phyloP scores from a whole-genome alignment of 2,329 filamentous ascomycete genomes.

The Exophiala aquamarina region DNA sequence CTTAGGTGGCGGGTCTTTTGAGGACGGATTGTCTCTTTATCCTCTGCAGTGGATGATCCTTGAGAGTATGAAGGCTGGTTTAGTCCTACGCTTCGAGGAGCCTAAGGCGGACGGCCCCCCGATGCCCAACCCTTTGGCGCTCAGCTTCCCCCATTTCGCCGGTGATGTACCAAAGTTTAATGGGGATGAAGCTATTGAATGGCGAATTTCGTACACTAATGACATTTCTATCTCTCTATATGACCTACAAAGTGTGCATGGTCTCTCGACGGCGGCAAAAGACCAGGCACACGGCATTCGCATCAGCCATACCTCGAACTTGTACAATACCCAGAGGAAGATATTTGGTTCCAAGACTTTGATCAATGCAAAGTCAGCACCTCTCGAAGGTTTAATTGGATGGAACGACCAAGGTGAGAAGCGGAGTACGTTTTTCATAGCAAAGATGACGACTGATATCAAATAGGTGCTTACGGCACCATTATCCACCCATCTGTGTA shows the following conservation, averaged over 20 bases:
- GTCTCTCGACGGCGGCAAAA: slow-evolving; percentile 2
- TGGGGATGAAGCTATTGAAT: slow-evolving; percentile 21
- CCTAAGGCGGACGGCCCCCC: neutral
- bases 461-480: slow-evolving; percentile 27
- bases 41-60: slow-evolving; percentile 45
- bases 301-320: slow-evolving; percentile 13
- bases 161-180: slow-evolving; percentile 22
- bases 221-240: slow-evolving; percentile 23
- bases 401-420: slow-evolving; percentile 29
- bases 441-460: neutral
- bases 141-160: slow-evolving; percentile 25
- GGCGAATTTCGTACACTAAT: slow-evolving; percentile 22
- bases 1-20: slow-evolving; percentile 36
- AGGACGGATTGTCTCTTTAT: slow-evolving; percentile 42
- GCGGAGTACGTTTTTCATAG: no score
- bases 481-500: slow-evolving; percentile 37
- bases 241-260: slow-evolving; percentile 22
- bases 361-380: neutral
- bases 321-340: slow-evolving; percentile 21
- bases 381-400: slow-evolving; percentile 9
- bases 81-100: slow-evolving; percentile 29
- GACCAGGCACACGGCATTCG: slow-evolving; percentile 20
- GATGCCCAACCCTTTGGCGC: slow-evolving; percentile 9
- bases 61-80: slow-evolving; percentile 34
- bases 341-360: slow-evolving; percentile 17